phyloP scores from a whole-genome alignment of 1,139 yeast genomes.

The Pichia sp. region DNA sequence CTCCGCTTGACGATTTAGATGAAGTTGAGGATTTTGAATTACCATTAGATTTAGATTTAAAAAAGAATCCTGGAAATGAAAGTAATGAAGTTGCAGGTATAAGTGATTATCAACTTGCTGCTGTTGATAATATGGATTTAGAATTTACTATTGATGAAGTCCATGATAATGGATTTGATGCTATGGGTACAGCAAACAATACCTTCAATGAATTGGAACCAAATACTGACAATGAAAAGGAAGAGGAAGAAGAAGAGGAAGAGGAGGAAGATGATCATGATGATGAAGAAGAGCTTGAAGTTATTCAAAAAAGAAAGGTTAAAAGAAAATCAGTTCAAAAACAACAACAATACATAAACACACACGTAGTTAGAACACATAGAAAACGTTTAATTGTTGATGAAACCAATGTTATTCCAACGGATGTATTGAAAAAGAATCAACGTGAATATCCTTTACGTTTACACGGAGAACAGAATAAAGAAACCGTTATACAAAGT shows the following conservation, averaged over 20 bases:
- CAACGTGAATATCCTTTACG: slow-evolving; percentile 20
- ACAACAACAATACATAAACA: slow-evolving; percentile 20
- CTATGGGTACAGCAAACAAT: neutral
- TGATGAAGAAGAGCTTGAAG: slow-evolving; percentile 11
- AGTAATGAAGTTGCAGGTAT: slow-evolving; percentile 10
- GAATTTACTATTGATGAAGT: slow-evolving; percentile 31
- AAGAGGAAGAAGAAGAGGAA: slow-evolving; percentile 5
- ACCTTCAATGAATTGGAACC: slow-evolving; percentile 9
- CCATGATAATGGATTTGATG: neutral
- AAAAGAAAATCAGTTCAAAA: slow-evolving; percentile 2
- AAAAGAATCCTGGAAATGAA: slow-evolving; percentile 20
- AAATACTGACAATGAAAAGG: slow-evolving; percentile 7
- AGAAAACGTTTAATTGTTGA: slow-evolving; percentile 26
- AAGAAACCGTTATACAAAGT: neutral
- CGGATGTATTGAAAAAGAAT: slow-evolving; percentile 21
- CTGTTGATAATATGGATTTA: slow-evolving; percentile 35
- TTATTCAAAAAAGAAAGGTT: slow-evolving; percentile 2
- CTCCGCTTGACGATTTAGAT: slow-evolving; percentile 28
- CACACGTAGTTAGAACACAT: slow-evolving; percentile 30
- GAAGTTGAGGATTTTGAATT: slow-evolving; percentile 47
- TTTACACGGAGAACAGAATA: neutral
- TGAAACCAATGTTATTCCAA: slow-evolving; percentile 22
- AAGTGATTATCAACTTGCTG: slow-evolving; percentile 11
- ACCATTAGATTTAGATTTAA: slow-evolving; percentile 43
- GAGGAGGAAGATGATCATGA: slow-evolving; percentile 15